A percentile compares a stretch with the other conserved stretches of the same genome.
phyloP scores from a whole-genome alignment of 1,284 basidiomycete genomes.

The Leccinum fallax region DNA sequence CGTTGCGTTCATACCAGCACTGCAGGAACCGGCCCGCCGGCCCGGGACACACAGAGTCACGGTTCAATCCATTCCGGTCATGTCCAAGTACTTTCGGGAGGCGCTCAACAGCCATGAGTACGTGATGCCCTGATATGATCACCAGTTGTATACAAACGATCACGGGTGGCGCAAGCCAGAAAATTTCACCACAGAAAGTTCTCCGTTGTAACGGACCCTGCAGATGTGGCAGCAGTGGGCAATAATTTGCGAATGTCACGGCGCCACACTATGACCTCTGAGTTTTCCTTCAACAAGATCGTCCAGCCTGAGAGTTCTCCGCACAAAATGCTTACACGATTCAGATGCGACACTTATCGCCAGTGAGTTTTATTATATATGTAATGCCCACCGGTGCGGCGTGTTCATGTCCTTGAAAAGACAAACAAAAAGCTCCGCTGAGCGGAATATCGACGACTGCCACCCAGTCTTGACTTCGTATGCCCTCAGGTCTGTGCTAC shows the following conservation, averaged over 20 bases:
- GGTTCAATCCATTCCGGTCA: neutral
- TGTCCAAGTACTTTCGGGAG: neutral
- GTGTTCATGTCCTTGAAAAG: neutral
- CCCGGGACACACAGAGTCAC: neutral
- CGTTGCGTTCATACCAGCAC: neutral
- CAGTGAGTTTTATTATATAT: no score
- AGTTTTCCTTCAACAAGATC: neutral
- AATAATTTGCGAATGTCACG: neutral
- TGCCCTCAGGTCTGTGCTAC: neutral
- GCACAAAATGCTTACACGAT: slow-evolving; percentile 3
- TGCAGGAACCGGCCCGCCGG: neutral
- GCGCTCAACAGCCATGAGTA: neutral
- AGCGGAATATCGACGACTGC: neutral
- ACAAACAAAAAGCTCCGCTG: neutral
- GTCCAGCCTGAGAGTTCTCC: neutral
- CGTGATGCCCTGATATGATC: neutral
- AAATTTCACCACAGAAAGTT: neutral
- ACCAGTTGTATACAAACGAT: neutral
- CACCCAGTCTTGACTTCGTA: neutral
- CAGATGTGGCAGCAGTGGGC: neutral
- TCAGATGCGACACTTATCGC: neutral
- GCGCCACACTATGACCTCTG: neutral
- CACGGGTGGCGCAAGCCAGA: neutral
- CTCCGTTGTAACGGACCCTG: neutral
- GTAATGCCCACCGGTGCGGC: neutral